Evolutionary conservation across 768 basidiomycete genomes (phyloP).

Genomic region (Asterophora parasitica): DNA sequence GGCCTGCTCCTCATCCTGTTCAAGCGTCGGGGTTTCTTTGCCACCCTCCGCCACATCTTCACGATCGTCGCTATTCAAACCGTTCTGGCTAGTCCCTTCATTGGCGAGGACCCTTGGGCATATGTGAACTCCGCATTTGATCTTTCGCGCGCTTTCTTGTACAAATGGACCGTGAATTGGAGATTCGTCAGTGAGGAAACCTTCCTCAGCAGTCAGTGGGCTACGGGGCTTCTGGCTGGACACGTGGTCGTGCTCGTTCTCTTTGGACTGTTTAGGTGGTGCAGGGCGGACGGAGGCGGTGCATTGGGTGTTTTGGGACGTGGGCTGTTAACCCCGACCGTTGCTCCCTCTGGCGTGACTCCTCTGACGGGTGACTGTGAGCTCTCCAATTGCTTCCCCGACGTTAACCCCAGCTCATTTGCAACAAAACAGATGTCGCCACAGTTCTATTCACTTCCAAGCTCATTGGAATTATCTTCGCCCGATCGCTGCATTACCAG

Average conservation of each 20-base stretch:
- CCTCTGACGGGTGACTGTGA: conserved; percentile 61
- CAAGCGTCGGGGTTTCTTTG: conserved; percentile 59
- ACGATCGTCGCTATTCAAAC: conserved; percentile 48
- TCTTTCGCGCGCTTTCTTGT: conserved; percentile 82
- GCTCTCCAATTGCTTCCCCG: conserved; percentile 18
- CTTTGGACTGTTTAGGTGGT: conserved; percentile 79
- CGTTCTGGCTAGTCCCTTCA: conserved; percentile 66
- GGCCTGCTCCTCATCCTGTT: conserved; percentile 80
- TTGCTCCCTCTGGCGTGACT: conserved; percentile 43
- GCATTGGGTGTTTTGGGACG: conserved; percentile 47
- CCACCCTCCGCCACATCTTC: conserved; percentile 46
- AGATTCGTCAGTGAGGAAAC: conserved; percentile 73
- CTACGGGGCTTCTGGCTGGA: conserved; percentile 55
- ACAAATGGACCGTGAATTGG: conserved; percentile 99
- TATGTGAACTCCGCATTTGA: conserved; percentile 84
- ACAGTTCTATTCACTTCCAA: conserved; percentile 89
- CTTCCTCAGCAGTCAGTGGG: conserved; percentile 66
- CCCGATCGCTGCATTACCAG: conserved; percentile 95
- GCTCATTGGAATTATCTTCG: conserved; percentile 85
- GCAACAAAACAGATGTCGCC: conserved; percentile 51
- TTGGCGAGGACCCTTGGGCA: conserved; percentile 49
- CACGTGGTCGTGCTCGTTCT: conserved; percentile 56
- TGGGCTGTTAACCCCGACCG: conserved; percentile 47
- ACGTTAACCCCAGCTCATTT: conserved; percentile 11
- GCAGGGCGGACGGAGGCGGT: conserved; percentile 67